Conservation (phyloP, 73 alveolate genomes). For the Tetrahymena thermophila region DNA sequence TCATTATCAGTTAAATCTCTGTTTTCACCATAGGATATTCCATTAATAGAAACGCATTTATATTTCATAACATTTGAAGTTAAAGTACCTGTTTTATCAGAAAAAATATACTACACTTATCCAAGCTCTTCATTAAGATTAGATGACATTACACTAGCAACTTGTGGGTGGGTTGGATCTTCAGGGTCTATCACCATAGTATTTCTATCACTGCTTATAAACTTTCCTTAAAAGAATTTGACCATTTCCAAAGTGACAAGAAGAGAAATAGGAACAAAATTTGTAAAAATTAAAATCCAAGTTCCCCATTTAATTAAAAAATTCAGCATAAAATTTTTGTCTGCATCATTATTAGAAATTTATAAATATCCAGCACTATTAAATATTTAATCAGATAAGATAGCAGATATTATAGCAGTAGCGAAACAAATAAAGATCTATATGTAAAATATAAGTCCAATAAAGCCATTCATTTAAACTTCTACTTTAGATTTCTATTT, state of each 20-base stretch:
- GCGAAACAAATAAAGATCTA: conserved; percentile 22
- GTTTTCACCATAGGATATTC: conserved; percentile 49
- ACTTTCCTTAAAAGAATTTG: conserved; percentile 80
- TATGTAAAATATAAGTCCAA: conserved; percentile 18
- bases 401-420: conserved; percentile 1
- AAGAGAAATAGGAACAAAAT: conserved; percentile 95
- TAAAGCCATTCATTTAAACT: conserved; percentile 8
- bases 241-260: conserved; percentile 85
- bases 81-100: conserved; percentile 85
- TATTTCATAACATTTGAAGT: conserved; percentile 75
- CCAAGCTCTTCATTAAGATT: conserved; percentile 86
- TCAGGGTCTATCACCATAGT: not conserved
- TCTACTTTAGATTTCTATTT: not conserved
- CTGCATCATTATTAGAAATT: conserved; percentile 4
- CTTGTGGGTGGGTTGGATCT: conserved; percentile 47
- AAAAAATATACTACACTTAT: conserved; percentile 59
- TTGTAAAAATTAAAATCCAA: conserved; percentile 82
- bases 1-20: not conserved
- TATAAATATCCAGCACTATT: conserved; percentile 8
- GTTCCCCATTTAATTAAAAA: conserved; percentile 47
- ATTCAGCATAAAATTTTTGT: not conserved
- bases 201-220: conserved; percentile 55
- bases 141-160: conserved; percentile 66
- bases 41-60: conserved; percentile 57
- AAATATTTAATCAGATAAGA: conserved; percentile 11